Base-by-base conservation (phyloP, 2,329 filamentous ascomycete species). In the Pyrenochaeta sp. region DNA sequence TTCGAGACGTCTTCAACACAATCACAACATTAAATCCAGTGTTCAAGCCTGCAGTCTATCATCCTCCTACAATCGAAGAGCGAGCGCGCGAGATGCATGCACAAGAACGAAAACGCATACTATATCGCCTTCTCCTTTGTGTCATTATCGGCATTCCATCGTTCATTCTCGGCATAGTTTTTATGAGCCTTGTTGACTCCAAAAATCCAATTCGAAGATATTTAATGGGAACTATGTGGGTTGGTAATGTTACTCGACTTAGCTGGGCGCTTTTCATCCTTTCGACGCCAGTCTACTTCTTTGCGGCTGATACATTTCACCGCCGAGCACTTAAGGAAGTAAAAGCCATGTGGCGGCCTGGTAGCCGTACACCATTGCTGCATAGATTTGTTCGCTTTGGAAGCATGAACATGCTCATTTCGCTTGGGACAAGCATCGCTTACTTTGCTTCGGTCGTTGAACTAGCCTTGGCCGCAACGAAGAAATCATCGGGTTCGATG, bases 391-490 rank as follows among this genome's bases (percentile, higher is more conserved):
- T 92, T 73, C 87, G 90, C n/a, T 97, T 97, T 68, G 93, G 93
- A 7, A 97, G 92, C 78, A 97, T 97, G 93, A 96, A 96, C 71
- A 89, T 96, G 79, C 83, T 97, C 54, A 93, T 97, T 76, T 95
- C 90, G 7, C 82, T 96, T 2, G 93, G 92, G 5, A 96, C 93
- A 0, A 89, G 87, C 2, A 91, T 97, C 55, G 93, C 93, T 1
- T 97, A 96, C 72, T 80, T 96, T 57, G 88, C 91, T 0, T 96
- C 92, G 0, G 78, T 96, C 20, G 89, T 87, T 14, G 87, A 96
- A 60, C 83, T 97, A 45, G 85, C 87, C 6, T 85, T 87, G 3
- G 83, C 81, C 4, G 80, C 80, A 48, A 75, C 77, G 2, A 75
- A 74, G 29, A 69, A 67, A 12, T 68, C 72, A 1, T 57, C 60